These are phyloP conservation scores for Candida cerambycidarum DNA, from an alignment of 805 yeast species.

Conservation along the genomic window DNA sequence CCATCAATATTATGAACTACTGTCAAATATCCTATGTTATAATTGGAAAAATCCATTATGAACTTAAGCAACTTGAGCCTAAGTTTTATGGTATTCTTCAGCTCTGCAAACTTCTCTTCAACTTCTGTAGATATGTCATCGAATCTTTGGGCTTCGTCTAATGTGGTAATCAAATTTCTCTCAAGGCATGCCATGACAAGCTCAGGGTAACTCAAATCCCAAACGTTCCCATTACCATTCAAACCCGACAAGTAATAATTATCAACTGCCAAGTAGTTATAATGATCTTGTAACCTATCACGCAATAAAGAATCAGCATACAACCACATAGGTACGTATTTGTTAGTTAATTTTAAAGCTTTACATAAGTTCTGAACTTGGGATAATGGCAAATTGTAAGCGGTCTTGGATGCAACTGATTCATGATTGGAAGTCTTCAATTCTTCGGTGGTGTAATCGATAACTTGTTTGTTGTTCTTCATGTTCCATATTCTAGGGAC, in stretches of 20 bases:
- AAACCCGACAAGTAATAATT: slow-evolving; percentile 45
- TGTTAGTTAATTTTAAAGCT: slow-evolving; percentile 37
- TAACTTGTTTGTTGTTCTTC: slow-evolving; percentile 15
- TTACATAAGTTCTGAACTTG: slow-evolving; percentile 38
- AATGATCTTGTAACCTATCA: slow-evolving; percentile 34
- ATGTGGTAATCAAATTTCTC: slow-evolving; percentile 46
- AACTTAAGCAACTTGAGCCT: slow-evolving; percentile 41
- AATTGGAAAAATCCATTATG: slow-evolving; percentile 38
- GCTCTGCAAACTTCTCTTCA: slow-evolving; percentile 13
- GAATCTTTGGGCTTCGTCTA: slow-evolving; percentile 21
- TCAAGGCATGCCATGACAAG: slow-evolving; percentile 53
- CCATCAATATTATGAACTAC: slow-evolving; percentile 2
- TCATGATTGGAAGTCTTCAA: slow-evolving; percentile 8
- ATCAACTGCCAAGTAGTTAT: slow-evolving; percentile 50
- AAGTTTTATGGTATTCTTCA: slow-evolving; percentile 11
- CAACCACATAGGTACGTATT: slow-evolving; percentile 38
- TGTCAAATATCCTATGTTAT: slow-evolving; percentile 41
- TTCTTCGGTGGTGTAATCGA: slow-evolving; percentile 8
- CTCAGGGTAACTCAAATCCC: slow-evolving; percentile 50
- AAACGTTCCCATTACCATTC: slow-evolving; percentile 40
- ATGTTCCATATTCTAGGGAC: slow-evolving; percentile 36
- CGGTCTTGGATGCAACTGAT: slow-evolving; percentile 40
- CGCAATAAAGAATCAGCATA: slow-evolving; percentile 41
- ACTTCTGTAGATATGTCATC: slow-evolving; percentile 20
- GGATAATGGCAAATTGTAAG: slow-evolving; percentile 44